Percentiles rank a stretch among this genome's conserved stretches.
phyloP scores from a whole-genome alignment of 306 rosid species.

The Rosa multiflora region DNA sequence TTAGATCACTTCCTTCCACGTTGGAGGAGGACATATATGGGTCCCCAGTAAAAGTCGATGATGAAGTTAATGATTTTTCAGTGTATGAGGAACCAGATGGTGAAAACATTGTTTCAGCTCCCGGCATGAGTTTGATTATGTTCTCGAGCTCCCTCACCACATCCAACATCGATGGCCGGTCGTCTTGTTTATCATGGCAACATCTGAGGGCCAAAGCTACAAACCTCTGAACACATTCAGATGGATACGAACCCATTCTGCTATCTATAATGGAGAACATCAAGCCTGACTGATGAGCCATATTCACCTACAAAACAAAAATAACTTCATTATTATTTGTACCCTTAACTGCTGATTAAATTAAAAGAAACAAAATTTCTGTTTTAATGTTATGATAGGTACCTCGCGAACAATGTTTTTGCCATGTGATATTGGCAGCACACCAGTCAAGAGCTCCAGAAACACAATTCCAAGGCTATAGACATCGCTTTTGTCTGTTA shows the following conservation, averaged over 20 bases:
- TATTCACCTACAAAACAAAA: conserved; percentile 43
- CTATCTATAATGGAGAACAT: conserved; percentile 48
- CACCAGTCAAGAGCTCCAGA: conserved; percentile 65
- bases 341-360: not conserved
- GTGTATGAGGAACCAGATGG: conserved; percentile 37
- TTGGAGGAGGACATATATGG: conserved; percentile 22
- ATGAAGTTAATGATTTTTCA: conserved; percentile 28
- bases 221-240: conserved; percentile 55
- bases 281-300: conserved; percentile 47
- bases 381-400: not conserved
- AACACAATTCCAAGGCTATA: conserved; percentile 78
- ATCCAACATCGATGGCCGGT: conserved; percentile 60
- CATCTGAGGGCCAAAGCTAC: conserved; percentile 57
- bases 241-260: conserved; percentile 55
- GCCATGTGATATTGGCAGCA: conserved; percentile 71
- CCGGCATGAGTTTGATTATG: conserved; percentile 53
- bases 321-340: not conserved
- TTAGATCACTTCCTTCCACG: conserved; percentile 56
- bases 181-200: conserved; percentile 57
- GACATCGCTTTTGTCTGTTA: conserved; percentile 79
- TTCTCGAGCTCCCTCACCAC: conserved; percentile 74
- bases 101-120: conserved; percentile 39
- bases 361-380: not conserved
- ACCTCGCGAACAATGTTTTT: conserved; percentile 86
- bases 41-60: conserved; percentile 31